phyloP scores from a whole-genome alignment of 768 basidiomycete species.

The Hygrocybe coccinea region DNA sequence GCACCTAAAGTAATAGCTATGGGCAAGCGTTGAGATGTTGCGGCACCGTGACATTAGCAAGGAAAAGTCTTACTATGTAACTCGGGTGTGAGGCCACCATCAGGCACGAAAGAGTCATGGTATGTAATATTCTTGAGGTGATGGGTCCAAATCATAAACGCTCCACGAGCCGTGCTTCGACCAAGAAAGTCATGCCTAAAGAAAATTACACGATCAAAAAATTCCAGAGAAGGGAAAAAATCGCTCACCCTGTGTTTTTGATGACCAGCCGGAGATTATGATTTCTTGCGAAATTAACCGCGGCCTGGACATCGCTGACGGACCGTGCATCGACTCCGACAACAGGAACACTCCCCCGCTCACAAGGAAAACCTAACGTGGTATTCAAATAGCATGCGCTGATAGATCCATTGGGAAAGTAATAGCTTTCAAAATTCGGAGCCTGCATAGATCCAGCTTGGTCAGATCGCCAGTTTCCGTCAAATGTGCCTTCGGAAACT shows the following conservation, averaged over 20 bases:
- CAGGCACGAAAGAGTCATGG: constrained; percentile 24
- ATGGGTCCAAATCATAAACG: constrained; percentile 40
- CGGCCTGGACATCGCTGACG: constrained; percentile 35
- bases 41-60: too few species aligned
- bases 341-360: constrained; percentile 41
- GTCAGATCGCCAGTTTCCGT: constrained; percentile 39
- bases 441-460: constrained; percentile 38
- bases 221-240: not conserved
- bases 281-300: constrained; percentile 27
- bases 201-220: not conserved
- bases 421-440: constrained; percentile 30
- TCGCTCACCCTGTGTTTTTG: constrained; percentile 19
- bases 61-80: constrained; percentile 17
- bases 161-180: constrained; percentile 34
- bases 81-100: constrained; percentile 27
- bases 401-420: constrained; percentile 42
- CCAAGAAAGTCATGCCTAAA: constrained; percentile 36
- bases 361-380: constrained; percentile 35
- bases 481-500: constrained; percentile 21
- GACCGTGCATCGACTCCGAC: constrained; percentile 38
- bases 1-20: constrained; percentile 34
- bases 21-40: not conserved
- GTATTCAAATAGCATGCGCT: constrained; percentile 50
- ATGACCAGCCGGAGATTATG: constrained; percentile 29
- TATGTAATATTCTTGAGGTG: constrained; percentile 36